Evolutionary conservation across 139 green algal genomes (phyloP).

Genomic region (Coelastrella sp.): DNA sequence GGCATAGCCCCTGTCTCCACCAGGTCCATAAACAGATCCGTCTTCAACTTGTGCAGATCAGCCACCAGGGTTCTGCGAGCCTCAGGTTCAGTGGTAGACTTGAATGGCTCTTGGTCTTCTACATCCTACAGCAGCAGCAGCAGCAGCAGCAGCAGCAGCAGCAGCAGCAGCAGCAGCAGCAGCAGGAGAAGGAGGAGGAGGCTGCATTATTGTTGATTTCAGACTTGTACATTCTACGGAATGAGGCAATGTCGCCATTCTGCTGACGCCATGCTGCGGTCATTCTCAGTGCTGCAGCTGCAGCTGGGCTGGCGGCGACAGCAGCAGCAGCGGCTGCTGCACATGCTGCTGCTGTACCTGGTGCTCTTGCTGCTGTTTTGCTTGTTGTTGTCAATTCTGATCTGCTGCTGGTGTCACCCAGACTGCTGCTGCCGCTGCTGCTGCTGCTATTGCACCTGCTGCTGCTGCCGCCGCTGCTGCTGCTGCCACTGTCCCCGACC

Average conservation of each 20-base stretch:
- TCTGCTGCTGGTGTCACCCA: background rate
- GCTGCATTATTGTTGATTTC: no score
- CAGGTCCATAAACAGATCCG: constrained; percentile 95
- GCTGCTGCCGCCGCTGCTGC: no score
- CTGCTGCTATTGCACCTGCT: no score
- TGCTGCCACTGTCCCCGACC: no score
- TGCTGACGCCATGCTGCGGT: background rate
- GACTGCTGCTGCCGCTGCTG: no score
- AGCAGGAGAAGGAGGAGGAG: background rate
- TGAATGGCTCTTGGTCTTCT: constrained; percentile 78
- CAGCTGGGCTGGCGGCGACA: no score
- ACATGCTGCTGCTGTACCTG: background rate
- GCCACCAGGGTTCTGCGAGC: constrained; percentile 81
- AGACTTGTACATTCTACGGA: background rate
- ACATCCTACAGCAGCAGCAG: constrained; percentile 58
- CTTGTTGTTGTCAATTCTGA: background rate
- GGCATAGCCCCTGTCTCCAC: constrained; percentile 91
- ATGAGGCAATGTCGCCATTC: background rate
- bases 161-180: background rate
- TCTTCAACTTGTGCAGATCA: constrained; percentile 95
- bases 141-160: background rate
- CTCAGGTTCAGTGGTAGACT: constrained; percentile 62
- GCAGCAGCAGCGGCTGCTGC: background rate
- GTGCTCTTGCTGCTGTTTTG: background rate
- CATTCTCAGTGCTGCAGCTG: background rate